phyloP scores from a whole-genome alignment of 2,329 filamentous ascomycete species.

The Eutypa lata region DNA sequence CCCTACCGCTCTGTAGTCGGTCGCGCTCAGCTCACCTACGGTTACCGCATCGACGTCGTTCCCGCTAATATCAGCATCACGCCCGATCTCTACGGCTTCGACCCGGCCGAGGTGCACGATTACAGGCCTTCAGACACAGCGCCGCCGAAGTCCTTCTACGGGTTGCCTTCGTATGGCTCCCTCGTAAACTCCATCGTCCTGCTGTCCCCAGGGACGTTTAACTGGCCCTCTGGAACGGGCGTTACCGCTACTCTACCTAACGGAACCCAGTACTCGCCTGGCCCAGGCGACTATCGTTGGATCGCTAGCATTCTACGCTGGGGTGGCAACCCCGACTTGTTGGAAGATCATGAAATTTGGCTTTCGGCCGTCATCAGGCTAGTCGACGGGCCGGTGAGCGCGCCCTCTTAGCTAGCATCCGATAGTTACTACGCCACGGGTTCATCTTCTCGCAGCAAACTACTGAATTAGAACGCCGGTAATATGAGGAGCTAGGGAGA shows the following conservation, averaged over 20 bases:
- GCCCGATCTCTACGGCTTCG: conserved; percentile 15
- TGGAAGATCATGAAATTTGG: conserved; percentile 15
- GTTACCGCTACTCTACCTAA: conserved; percentile 6
- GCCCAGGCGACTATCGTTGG: conserved; percentile 14
- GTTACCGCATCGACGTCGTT: conserved; percentile 16
- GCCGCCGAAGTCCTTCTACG: conserved; percentile 1
- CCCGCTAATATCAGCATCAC: conserved; percentile 14
- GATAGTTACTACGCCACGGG: too few species aligned
- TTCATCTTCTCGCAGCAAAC: too few species aligned
- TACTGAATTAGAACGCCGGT: too few species aligned
- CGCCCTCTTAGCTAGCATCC: too few species aligned
- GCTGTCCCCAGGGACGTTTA: conserved; percentile 7
- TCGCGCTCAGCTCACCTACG: conserved; percentile 10
- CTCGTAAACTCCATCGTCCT: too few species aligned
- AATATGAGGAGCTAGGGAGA: too few species aligned
- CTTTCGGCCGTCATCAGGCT: conserved; percentile 10
- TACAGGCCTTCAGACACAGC: conserved; percentile 5
- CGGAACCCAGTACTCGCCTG: conserved; percentile 8
- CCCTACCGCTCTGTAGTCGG: too few species aligned
- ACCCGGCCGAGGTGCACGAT: conserved; percentile 8
- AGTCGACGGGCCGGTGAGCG: conserved; percentile 6
- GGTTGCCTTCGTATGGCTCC: conserved; percentile 11
- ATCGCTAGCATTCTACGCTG: conserved; percentile 13
- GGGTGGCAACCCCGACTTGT: conserved; percentile 9
- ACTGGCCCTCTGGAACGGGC: conserved; percentile 11